phyloP scores from a whole-genome alignment of 345 rosid species.

The Brassica rapa region DNA sequence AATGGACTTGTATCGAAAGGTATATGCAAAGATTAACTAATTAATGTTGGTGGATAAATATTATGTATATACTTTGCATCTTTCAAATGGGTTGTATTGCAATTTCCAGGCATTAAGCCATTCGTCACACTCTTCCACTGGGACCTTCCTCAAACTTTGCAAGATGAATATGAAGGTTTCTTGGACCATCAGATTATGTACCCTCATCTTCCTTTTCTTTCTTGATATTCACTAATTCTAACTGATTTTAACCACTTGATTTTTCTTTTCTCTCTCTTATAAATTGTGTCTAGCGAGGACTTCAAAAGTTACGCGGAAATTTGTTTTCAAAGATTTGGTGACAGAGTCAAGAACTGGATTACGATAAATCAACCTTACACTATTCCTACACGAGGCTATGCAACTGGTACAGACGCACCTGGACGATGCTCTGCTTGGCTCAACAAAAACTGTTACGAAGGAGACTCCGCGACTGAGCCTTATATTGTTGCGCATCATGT shows the following conservation, averaged over 20 bases:
- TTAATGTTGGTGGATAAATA: no score
- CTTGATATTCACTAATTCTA: not conserved
- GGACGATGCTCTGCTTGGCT: slow-evolving; percentile 46
- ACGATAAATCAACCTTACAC: slow-evolving; percentile 44
- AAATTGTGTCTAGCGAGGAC: slow-evolving; percentile 35
- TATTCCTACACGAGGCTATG: slow-evolving; percentile 26
- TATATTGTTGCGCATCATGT: slow-evolving; percentile 39
- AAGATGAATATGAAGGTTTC: slow-evolving; percentile 22
- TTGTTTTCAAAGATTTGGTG: slow-evolving; percentile 47
- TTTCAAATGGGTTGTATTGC: not conserved
- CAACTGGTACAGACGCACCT: slow-evolving; percentile 40
- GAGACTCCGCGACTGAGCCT: slow-evolving; percentile 31
- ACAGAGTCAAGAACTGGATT: slow-evolving; percentile 52
- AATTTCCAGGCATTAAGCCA: slow-evolving; percentile 7
- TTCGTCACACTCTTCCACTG: slow-evolving; percentile 48
- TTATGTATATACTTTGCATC: not conserved
- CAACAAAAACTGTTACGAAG: slow-evolving; percentile 14
- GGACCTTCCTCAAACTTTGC: slow-evolving; percentile 54
- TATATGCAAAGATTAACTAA: not conserved
- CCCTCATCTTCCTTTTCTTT: not conserved
- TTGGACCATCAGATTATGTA: slow-evolving; percentile 34
- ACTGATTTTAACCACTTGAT: not conserved
- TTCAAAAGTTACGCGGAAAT: slow-evolving; percentile 41
- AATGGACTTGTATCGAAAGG: slow-evolving; percentile 10
- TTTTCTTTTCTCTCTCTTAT: not conserved